Evolutionary conservation across 2,329 filamentous ascomycete species (phyloP), one percentile per base, ranked within the genome.

Genomic region (Xylaria polymorpha): DNA sequence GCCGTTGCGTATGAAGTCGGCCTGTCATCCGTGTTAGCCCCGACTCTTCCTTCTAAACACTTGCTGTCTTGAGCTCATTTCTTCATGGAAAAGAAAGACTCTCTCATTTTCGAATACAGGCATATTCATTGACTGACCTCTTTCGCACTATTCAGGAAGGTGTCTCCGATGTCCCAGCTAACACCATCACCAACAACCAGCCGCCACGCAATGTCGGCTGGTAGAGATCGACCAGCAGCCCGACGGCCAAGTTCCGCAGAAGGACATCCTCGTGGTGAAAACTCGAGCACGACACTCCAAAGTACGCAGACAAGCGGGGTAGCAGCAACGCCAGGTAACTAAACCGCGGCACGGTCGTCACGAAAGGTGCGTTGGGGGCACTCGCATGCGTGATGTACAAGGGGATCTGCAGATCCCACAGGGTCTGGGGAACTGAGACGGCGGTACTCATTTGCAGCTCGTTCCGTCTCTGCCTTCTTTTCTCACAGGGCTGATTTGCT

Each of bases 1-100:
- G 53, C 94, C 94, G 74, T 96, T 95, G 61, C 94, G 89, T 60
- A 97, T 84, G 74, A 94, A 97, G 80, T 97, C 94, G 37, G 94
- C 94, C 85, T 89, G 66, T 60, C 58, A 46, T 43, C 32, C 22
- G 4, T 14, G 64, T 68, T 37, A 70, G 67, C 61, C 35, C 53
- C 32, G 22, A 22, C 32, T 20, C 44, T 32, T 22, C n/a, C 3
- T 20, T 44, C n/a, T 55, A 12, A 29, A 55, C n/a, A 18, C 15
- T 3, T 22, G n/a, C 1, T 55, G 22, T 46, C 46, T 2, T 18
- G 37, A 14, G 18, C 14, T 25, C 22, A 9, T n/a, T 20, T 22
- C 35, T 25, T 9, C 37, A 9, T 43, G n/a, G 14, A 12, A 1
- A 44, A 20, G 48, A 12, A 51, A 43, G 18, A 58, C 8, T 7